These are phyloP conservation scores for Hymenoscyphus linearis DNA, from an alignment of 2,329 filamentous ascomycete species.

Conservation along the genomic window DNA sequence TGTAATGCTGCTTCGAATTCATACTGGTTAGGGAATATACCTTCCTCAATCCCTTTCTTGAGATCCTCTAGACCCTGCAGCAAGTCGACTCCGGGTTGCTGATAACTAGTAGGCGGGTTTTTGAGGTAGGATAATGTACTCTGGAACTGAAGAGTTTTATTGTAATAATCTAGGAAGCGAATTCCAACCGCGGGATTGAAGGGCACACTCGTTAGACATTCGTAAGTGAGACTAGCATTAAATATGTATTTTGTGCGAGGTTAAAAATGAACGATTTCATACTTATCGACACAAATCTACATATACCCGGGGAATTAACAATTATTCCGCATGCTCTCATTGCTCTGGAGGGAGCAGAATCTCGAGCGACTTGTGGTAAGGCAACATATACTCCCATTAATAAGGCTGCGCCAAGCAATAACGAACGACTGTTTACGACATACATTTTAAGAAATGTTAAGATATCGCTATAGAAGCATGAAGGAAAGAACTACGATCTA, in stretches of 20 bases:
- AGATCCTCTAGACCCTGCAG: slow-evolving; percentile 40
- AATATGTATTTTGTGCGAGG: background rate
- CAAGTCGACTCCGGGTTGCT: slow-evolving; percentile 43
- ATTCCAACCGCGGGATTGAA: slow-evolving; percentile 40
- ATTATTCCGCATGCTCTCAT: background rate
- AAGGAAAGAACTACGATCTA: background rate
- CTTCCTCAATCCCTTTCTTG: slow-evolving; percentile 35
- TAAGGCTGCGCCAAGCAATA: background rate
- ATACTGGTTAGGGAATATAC: slow-evolving; percentile 45
- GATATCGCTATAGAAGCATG: background rate
- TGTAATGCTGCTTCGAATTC: slow-evolving; percentile 52
- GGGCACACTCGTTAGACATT: slow-evolving; percentile 40
- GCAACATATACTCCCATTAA: background rate
- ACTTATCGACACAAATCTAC: background rate
- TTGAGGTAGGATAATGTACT: slow-evolving; percentile 35
- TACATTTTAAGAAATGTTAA: background rate
- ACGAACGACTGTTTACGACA: background rate
- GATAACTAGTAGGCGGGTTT: slow-evolving; percentile 45
- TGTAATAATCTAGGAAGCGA: slow-evolving; percentile 40
- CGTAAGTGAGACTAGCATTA: slow-evolving; percentile 29
- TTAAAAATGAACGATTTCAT: background rate
- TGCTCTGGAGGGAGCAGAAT: background rate
- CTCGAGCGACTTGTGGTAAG: background rate
- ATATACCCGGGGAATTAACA: background rate
- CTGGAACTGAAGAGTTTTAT: slow-evolving; percentile 36